Evolutionary conservation across 768 basidiomycete species (phyloP), one percentile per base, ranked within the genome.

Genomic region (Lentinula lateritia): DNA sequence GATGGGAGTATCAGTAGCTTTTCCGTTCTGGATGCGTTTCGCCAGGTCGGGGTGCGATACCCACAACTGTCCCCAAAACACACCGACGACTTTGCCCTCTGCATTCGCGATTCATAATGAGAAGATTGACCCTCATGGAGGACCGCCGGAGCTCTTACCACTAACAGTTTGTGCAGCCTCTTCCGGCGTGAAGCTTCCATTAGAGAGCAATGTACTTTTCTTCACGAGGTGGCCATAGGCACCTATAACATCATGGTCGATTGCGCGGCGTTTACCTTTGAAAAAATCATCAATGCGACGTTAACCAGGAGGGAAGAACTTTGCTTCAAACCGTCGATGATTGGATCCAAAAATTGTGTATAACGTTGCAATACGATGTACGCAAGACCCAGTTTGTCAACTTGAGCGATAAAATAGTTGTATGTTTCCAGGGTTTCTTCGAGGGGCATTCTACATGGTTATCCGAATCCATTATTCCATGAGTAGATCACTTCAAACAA

Each of bases 381-480:
- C 35, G 54, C 53, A 32, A 75, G 48, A 23, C 64, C 67, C 8
- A 80, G 70, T 55, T 76, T 74, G 58, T 78, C 75, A 2, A 75
- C 74, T 61, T 78, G 75, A 13, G 67, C 63, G 58, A 80, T 65
- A 67, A 78, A 76, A 65, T 80, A 78, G 16, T 62, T 69, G 69
- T 62, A 81, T 0, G 78, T 79, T 18, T 75, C 75, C 39, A 79
- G 61, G 6, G 78, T 76, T 12, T 81, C 78, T 59, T 76, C 65
- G 7, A 82, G 68, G 1, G 78, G 75, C 78, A 81, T 80, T 34
- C 75, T 78, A 36, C 8, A 58, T 38, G 55, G 6, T 52, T 13
- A 6, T 46, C 3, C 23, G 20, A 10, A 20, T 53, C 8, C 55
- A 5, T 50, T 42, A 43, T 7, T 10, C 28, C 20, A 12, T 42